Conservation (phyloP, 2,329 filamentous ascomycete genomes). For the Taxawa tesnikishii region DNA sequence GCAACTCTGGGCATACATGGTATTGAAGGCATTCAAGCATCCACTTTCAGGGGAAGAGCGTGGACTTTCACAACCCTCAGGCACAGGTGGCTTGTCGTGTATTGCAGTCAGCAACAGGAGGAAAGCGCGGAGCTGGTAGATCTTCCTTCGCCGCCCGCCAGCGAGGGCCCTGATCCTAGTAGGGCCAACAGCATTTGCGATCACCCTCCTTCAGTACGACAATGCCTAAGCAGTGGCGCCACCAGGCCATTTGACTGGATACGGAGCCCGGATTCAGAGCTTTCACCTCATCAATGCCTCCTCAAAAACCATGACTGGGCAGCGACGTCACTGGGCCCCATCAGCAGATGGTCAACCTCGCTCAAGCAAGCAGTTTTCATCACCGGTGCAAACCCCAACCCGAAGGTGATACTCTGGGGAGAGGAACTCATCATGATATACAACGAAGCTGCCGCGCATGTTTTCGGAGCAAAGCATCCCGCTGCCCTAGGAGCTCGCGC, state of each 20-base stretch:
- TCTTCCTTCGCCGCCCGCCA: too few species aligned
- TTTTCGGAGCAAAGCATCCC: conserved; percentile 18
- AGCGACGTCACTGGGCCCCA: conserved; percentile 15
- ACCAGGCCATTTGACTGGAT: too few species aligned
- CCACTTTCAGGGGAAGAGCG: conserved; percentile 1
- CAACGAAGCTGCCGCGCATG: conserved; percentile 20
- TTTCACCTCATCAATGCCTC: too few species aligned
- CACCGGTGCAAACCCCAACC: conserved; percentile 18
- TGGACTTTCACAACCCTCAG: conserved; percentile 3
- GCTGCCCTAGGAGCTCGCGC: conserved; percentile 9
- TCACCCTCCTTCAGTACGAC: too few species aligned
- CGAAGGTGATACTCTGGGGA: conserved; percentile 17
- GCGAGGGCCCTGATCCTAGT: too few species aligned
- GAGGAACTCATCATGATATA: conserved; percentile 21
- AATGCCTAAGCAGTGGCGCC: too few species aligned
- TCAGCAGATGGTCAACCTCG: conserved; percentile 13
- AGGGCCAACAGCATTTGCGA: too few species aligned
- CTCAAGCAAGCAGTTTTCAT: conserved; percentile 13
- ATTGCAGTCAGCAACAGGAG: conserved; percentile 5
- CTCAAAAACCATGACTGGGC: conserved; percentile 17
- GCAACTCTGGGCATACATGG: conserved; percentile 1
- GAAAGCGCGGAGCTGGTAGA: too few species aligned
- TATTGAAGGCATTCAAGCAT: neutral
- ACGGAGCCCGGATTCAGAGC: too few species aligned
- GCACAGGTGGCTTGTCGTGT: conserved; percentile 3